Conservation (phyloP, 2,329 filamentous ascomycete genomes). For the Blastomyces percursus region DNA sequence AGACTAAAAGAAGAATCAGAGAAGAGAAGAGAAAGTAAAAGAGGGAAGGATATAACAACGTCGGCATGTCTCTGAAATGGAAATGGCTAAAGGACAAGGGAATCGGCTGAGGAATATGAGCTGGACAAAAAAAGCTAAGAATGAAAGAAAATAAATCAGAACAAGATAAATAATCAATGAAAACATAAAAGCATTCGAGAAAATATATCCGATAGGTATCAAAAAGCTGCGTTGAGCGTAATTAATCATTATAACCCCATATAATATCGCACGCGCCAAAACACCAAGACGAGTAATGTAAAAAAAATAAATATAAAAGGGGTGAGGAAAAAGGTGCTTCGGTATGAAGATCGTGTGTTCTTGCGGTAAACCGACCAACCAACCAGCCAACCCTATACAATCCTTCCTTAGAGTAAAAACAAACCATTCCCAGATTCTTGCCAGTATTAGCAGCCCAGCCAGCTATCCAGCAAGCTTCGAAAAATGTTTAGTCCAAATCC, state of each 20-base stretch:
- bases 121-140: neutral
- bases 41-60: neutral
- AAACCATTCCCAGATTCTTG: neutral
- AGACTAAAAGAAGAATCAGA: neutral
- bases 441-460: neutral
- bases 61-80: neutral
- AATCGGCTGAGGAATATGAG: neutral
- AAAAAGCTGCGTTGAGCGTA: neutral
- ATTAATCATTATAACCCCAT: neutral
- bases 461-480: constrained; percentile 39
- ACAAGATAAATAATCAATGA: neutral
- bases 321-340: neutral
- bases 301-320: neutral
- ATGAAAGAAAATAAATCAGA: neutral
- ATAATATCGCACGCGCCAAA: neutral
- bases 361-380: neutral
- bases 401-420: neutral
- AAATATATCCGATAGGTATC: neutral
- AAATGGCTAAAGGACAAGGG: neutral
- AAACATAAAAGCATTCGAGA: neutral
- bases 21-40: neutral
- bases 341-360: neutral
- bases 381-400: neutral
- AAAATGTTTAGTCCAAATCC: constrained; percentile 99
- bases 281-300: neutral